Conservation (phyloP, 257 asterid genomes). For the Fraxinus cuspidata region DNA sequence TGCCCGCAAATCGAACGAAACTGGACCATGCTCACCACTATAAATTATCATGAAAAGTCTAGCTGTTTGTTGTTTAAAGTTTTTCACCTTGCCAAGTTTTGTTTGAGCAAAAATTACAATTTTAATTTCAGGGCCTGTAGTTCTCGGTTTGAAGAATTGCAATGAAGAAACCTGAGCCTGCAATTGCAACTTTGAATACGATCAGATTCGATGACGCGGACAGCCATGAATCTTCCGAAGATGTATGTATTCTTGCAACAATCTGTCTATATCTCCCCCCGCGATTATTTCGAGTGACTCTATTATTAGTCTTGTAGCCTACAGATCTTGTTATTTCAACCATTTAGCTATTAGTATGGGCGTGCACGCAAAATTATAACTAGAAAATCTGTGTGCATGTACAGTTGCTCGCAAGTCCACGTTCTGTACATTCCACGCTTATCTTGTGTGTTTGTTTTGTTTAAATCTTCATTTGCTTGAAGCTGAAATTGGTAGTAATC, state of each 20-base stretch:
- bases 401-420: not conserved
- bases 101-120: not conserved
- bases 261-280: not conserved
- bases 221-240: constrained; percentile 46
- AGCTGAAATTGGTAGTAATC: not conserved
- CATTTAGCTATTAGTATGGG: not conserved
- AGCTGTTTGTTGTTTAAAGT: not conserved
- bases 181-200: constrained; percentile 48
- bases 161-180: constrained; percentile 40
- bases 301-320: not conserved
- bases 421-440: not conserved
- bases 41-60: too few species aligned
- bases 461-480: not conserved
- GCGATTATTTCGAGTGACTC: not conserved
- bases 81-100: not conserved
- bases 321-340: not conserved
- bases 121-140: not conserved
- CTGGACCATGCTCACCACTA: too few species aligned
- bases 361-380: not conserved
- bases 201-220: constrained; percentile 53
- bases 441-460: not conserved
- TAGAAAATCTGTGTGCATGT: not conserved
- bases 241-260: constrained; percentile 39
- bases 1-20: too few species aligned
- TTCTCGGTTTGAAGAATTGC: not conserved